These are phyloP conservation scores for Penicillium angulare DNA, from an alignment of 495 filamentous ascomycete genomes.

Conservation along the genomic window DNA sequence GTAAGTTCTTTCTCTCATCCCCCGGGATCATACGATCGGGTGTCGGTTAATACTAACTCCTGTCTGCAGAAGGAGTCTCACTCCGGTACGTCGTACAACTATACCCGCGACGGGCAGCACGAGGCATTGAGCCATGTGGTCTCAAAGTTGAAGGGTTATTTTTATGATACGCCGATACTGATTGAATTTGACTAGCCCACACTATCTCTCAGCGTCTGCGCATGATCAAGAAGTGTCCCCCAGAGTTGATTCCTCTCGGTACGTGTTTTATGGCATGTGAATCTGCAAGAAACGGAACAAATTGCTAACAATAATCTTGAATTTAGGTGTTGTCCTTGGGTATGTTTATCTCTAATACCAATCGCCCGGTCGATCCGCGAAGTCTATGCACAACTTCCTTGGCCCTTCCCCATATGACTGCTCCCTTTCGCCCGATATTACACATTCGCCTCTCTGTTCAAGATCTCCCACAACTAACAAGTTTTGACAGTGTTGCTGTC, in stretches of 20 bases:
- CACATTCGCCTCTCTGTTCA: background rate
- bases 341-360: constrained; percentile 40
- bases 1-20: constrained; percentile 53
- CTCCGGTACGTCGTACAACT: constrained; percentile 59
- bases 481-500: constrained; percentile 58
- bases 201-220: constrained; percentile 96
- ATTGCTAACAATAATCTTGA: constrained; percentile 21
- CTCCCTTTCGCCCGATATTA: no score
- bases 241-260: constrained; percentile 95
- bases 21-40: constrained; percentile 22
- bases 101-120: constrained; percentile 3
- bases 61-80: constrained; percentile 74
- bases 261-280: constrained; percentile 33
- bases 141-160: background rate
- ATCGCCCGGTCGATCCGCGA: constrained; percentile 15
- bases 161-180: constrained; percentile 21
- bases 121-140: constrained; percentile 9
- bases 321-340: constrained; percentile 77
- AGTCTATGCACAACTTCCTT: constrained; percentile 15
- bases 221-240: constrained; percentile 79
- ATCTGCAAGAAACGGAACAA: background rate
- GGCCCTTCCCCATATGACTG: constrained; percentile 6
- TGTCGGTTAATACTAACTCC: constrained; percentile 36
- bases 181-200: constrained; percentile 64
- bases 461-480: constrained; percentile 12